Evolutionary conservation across 192 early-diverging fungal genomes (phyloP).

Genomic region (Dimargaris cristalligena): DNA sequence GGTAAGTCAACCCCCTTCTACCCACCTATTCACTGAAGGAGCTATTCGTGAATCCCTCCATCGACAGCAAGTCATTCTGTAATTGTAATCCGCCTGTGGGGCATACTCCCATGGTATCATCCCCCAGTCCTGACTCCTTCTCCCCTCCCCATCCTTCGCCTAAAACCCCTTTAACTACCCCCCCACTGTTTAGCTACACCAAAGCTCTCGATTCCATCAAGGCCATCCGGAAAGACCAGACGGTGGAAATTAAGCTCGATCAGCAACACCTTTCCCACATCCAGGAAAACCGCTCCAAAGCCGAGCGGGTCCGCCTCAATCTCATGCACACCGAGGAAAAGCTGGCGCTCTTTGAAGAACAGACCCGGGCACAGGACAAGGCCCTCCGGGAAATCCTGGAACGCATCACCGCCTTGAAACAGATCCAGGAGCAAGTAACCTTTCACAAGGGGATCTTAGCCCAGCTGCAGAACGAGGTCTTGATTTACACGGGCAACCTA

Average conservation of each 20-base stretch:
- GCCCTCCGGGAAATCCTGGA: slow-evolving; percentile 29
- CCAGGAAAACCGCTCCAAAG: slow-evolving; percentile 48
- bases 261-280: slow-evolving; percentile 44
- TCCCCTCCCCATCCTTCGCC: too few relatives aligned
- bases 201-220: slow-evolving; percentile 80
- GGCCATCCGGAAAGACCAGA: slow-evolving; percentile 49
- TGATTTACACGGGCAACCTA: neutral
- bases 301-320: slow-evolving; percentile 36
- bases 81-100: too few relatives aligned
- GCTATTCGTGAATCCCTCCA: too few relatives aligned
- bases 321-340: slow-evolving; percentile 21
- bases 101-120: too few relatives aligned
- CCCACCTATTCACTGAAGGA: too few relatives aligned
- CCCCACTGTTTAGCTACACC: slow-evolving; percentile 42
- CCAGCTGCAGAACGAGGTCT: neutral
- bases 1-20: too few relatives aligned
- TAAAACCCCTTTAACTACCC: too few relatives aligned
- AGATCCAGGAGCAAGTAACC: slow-evolving; percentile 10
- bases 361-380: slow-evolving; percentile 28
- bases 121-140: too few relatives aligned
- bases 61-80: too few relatives aligned
- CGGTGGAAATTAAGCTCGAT: slow-evolving; percentile 40
- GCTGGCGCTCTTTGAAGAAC: slow-evolving; percentile 27
- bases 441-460: neutral
- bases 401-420: slow-evolving; percentile 14